Evolutionary conservation across 176 grass and related monocot genomes (phyloP).

Genomic region (Raddia guianensis): DNA sequence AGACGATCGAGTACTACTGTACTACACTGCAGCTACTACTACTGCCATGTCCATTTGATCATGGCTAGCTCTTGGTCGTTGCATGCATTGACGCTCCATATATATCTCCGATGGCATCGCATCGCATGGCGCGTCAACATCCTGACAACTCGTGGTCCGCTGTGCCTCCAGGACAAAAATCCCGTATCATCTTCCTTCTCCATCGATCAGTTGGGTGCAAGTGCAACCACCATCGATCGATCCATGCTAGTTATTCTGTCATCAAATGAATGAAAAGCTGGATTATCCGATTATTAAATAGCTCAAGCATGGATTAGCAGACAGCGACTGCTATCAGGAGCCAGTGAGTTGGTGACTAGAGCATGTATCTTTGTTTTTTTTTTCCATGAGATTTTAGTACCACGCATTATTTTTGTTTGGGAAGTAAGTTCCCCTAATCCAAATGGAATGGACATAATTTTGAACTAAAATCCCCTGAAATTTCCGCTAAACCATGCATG

Average conservation of each 20-base stretch:
- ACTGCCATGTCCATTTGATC: neutral
- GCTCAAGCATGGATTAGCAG: neutral
- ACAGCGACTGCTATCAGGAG: neutral
- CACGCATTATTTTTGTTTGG: too few species aligned
- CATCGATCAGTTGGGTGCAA: slow-evolving; percentile 23
- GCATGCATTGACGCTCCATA: neutral
- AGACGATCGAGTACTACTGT: too few species aligned
- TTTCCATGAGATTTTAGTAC: neutral
- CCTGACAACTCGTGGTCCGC: neutral
- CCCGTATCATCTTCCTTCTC: neutral
- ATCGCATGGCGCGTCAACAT: neutral
- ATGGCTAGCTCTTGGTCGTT: neutral
- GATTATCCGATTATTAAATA: neutral
- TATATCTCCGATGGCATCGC: neutral
- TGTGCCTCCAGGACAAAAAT: neutral
- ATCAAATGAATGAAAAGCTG: neutral
- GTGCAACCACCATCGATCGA: slow-evolving; percentile 31
- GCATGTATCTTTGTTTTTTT: neutral
- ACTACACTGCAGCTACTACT: too few species aligned
- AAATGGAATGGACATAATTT: too few species aligned
- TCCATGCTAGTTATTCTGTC: neutral
- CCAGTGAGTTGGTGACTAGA: neutral
- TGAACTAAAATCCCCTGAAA: too few species aligned
- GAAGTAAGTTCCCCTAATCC: too few species aligned
- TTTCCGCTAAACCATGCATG: too few species aligned